These are phyloP conservation scores for Arthrobotrys iridis DNA, from an alignment of 2,329 filamentous ascomycete species.

Conservation along the genomic window DNA sequence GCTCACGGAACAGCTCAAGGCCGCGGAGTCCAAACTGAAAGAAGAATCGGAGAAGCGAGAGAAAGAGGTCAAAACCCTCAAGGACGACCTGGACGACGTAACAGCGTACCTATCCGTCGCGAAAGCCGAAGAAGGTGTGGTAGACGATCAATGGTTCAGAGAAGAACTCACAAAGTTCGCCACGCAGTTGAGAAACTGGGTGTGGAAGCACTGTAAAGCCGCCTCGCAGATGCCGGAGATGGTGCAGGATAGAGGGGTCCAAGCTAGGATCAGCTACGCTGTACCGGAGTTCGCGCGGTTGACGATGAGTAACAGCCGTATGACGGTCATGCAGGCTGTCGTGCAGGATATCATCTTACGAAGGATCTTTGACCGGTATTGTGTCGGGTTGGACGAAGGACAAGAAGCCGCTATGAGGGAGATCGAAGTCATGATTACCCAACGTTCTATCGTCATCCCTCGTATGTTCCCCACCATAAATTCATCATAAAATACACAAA, in stretches of 20 bases:
- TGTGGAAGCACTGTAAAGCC: conserved; percentile 50
- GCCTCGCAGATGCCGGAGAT: conserved; percentile 48
- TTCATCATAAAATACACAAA: background rate
- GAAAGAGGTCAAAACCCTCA: conserved; percentile 38
- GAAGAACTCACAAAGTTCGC: conserved; percentile 48
- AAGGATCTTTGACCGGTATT: conserved; percentile 48
- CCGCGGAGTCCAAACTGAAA: conserved; percentile 44
- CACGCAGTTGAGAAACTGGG: conserved; percentile 39
- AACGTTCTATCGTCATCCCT: background rate
- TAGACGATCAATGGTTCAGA: conserved; percentile 51
- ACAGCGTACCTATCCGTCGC: conserved; percentile 50
- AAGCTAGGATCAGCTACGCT: conserved; percentile 29
- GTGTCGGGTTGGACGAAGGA: conserved; percentile 39
- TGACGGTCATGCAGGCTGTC: conserved; percentile 55
- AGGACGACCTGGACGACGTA: conserved; percentile 49
- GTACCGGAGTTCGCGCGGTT: conserved; percentile 47
- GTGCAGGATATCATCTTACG: conserved; percentile 48
- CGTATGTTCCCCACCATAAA: conserved; percentile 9
- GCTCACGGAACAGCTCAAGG: conserved; percentile 45
- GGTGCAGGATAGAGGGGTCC: conserved; percentile 32
- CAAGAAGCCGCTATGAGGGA: conserved; percentile 40
- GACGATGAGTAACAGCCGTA: conserved; percentile 52
- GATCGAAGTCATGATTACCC: conserved; percentile 42
- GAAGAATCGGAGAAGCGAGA: conserved; percentile 46
- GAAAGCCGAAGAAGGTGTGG: conserved; percentile 49